Percentiles rank a stretch among this genome's conserved stretches.
phyloP scores from a whole-genome alignment of 2,329 filamentous ascomycete genomes.

The Lachnellula occidentalis region DNA sequence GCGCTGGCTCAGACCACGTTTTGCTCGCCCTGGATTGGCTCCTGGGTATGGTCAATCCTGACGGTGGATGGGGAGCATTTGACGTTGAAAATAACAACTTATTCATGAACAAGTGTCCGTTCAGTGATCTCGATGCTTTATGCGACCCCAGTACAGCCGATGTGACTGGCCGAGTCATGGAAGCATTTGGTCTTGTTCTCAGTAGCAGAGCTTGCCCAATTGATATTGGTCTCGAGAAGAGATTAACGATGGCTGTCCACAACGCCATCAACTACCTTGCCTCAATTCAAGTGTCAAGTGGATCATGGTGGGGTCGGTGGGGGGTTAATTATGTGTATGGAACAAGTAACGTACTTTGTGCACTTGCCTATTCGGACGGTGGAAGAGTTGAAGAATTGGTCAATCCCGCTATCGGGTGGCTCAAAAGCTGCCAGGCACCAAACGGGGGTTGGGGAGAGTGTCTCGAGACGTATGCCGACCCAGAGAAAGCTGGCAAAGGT shows the following conservation, averaged over 20 bases:
- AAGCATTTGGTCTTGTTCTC: slow-evolving; percentile 24
- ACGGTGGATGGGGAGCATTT: slow-evolving; percentile 35
- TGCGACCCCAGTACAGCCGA: slow-evolving; percentile 33
- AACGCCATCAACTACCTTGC: background rate
- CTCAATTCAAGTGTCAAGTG: background rate
- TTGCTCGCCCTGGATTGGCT: slow-evolving; percentile 23
- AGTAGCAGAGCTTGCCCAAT: too few species aligned
- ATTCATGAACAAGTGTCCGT: slow-evolving; percentile 33
- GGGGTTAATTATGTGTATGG: slow-evolving; percentile 4
- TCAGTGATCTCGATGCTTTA: slow-evolving; percentile 33
- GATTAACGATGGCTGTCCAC: background rate
- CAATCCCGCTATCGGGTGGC: background rate
- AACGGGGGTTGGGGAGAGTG: slow-evolving; percentile 9
- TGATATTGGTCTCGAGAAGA: background rate
- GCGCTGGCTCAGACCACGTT: background rate
- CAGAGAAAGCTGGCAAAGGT: background rate
- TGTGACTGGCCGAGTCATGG: slow-evolving; percentile 30
- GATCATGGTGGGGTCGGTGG: slow-evolving; percentile 7
- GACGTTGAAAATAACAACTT: slow-evolving; percentile 31
- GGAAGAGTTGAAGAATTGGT: background rate
- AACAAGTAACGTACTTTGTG: slow-evolving; percentile 4
- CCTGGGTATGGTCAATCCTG: slow-evolving; percentile 34
- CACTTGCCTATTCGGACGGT: background rate
- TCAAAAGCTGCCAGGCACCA: slow-evolving; percentile 1
- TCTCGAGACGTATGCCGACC: background rate